Evolutionary conservation across 2,329 filamentous ascomycete genomes (phyloP), one percentile per base, ranked within the genome.

Genomic region (Coccinonectria pachysandricola): DNA sequence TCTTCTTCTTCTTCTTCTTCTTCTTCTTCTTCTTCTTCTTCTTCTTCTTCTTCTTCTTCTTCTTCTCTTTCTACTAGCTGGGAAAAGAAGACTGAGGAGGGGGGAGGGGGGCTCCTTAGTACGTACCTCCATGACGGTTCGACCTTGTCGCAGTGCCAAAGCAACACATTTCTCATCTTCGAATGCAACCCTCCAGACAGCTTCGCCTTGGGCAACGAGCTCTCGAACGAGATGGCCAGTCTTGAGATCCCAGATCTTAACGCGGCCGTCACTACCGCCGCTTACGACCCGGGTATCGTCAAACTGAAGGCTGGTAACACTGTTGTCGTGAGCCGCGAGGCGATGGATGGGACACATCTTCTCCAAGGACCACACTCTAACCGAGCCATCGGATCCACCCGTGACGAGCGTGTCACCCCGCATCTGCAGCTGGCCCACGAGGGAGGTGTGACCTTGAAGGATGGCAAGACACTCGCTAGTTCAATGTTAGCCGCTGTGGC

Each of bases 81-180:
- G n/a, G n/a, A n/a, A n/a, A n/a, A n/a, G n/a, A n/a, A n/a, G n/a
- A n/a, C n/a, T n/a, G n/a, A n/a, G n/a, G n/a, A n/a, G n/a, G n/a
- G n/a, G n/a, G n/a, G n/a, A n/a, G n/a, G n/a, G n/a, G n/a, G n/a
- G n/a, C n/a, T n/a, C n/a, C n/a, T n/a, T n/a, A n/a, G n/a, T 24
- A 54, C 77, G 62, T 60, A 92, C 88, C 77, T 98, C 91, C 91
- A 98, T 98, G 36, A 96, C 81, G 0, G 92, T 96, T 36, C 87
- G 76, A 30, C 77, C 79, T 27, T 75, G 75, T 34, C 88, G 72
- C 44, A 85, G 79, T 7, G 91, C 91, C 67, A 98, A 82, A 16
- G 94, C 88, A 15, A 98, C 88, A 32, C 88, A 93, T 56, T 95
- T 96, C 57, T 98, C 91, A 40, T 94, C 88, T 50, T 98, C 91